Conservation (phyloP, 2,329 filamentous ascomycete genomes). For the Penicillium verrucosum region DNA sequence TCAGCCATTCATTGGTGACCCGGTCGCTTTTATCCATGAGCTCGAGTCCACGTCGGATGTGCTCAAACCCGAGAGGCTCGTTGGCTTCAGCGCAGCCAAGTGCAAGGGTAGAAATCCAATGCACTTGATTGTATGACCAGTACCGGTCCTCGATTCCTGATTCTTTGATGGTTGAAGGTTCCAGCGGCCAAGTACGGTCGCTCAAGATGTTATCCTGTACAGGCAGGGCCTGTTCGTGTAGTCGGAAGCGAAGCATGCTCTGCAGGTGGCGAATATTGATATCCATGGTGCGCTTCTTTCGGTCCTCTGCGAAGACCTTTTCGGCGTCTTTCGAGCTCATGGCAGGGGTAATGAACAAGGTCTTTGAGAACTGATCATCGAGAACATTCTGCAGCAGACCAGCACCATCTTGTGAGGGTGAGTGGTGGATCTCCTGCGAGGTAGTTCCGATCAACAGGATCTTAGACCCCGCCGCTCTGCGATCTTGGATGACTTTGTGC, state of each 20-base stretch:
- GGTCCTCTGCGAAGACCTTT: constrained; percentile 47
- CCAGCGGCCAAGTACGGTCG: constrained; percentile 31
- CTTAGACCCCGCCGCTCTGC: constrained; percentile 67
- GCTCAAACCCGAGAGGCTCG: constrained; percentile 39
- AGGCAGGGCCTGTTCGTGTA: constrained; percentile 32
- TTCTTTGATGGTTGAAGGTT: constrained; percentile 28
- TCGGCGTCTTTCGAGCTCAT: constrained; percentile 39
- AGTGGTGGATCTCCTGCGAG: constrained; percentile 47
- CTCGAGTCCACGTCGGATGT: constrained; percentile 36
- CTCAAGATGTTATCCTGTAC: constrained; percentile 34
- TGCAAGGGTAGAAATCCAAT: constrained; percentile 56
- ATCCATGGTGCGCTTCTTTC: constrained; percentile 47
- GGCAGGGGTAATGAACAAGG: constrained; percentile 54
- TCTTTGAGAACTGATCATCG: constrained; percentile 50
- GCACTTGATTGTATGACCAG: constrained; percentile 59
- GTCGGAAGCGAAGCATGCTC: constrained; percentile 54
- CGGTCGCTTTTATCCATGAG: constrained; percentile 43
- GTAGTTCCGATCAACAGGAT: constrained; percentile 80
- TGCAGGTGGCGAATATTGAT: constrained; percentile 65
- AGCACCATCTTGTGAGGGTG: constrained; percentile 45
- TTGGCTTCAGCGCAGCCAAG: constrained; percentile 49
- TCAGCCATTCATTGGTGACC: constrained; percentile 38
- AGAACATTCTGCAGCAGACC: constrained; percentile 46
- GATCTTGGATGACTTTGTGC: constrained; percentile 66
- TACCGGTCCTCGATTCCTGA: constrained; percentile 51